phyloP scores from a whole-genome alignment of 306 rosid genomes.

The Albizia julibrissin region DNA sequence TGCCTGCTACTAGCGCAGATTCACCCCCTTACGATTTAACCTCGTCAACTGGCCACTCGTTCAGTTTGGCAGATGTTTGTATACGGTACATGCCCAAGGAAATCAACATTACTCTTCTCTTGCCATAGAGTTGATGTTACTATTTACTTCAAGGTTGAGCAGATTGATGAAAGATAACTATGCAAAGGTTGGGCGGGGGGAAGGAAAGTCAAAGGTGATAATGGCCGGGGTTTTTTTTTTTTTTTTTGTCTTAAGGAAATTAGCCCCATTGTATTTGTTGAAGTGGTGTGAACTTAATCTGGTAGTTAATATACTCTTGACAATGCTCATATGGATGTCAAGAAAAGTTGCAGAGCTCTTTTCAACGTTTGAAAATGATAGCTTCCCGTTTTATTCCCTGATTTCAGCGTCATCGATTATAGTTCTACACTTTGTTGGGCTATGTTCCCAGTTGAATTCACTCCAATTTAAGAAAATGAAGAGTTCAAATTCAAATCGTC shows the following conservation, averaged over 20 bases:
- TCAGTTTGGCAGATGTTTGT: neutral
- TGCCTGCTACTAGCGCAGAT: neutral
- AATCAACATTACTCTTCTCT: neutral
- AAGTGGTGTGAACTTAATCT: neutral
- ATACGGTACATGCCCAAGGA: no score
- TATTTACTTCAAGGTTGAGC: neutral
- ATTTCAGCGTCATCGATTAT: neutral
- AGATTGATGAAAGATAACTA: neutral
- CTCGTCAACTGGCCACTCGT: slow-evolving; percentile 2
- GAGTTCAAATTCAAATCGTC: neutral
- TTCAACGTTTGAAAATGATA: neutral
- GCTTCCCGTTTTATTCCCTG: neutral
- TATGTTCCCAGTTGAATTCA: neutral
- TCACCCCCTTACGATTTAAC: neutral
- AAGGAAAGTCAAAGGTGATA: neutral
- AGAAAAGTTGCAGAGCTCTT: neutral
- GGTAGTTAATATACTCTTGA: neutral
- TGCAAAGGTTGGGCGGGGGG: neutral
- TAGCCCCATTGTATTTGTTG: neutral
- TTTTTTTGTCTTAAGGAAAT: neutral
- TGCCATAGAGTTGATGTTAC: neutral
- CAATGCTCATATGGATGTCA: neutral
- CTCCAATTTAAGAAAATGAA: neutral
- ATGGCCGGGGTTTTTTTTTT: neutral
- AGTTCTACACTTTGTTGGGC: neutral